Base-by-base conservation (phyloP, 1,139 yeast genomes). In the Yamadazyma pseudoaaseri region DNA sequence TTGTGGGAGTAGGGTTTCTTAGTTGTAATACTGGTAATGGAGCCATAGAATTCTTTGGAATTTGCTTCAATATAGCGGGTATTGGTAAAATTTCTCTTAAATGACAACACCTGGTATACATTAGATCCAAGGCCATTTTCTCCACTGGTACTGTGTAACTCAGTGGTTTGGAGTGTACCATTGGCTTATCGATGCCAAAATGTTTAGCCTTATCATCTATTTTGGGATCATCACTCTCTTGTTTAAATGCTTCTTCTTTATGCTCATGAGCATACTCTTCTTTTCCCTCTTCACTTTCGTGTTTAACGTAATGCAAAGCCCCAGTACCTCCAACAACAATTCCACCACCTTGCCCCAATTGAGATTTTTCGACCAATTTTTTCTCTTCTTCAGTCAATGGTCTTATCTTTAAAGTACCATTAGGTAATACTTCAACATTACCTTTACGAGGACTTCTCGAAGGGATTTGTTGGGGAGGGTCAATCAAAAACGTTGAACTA, bases 251-350 rank as follows among this genome's bases (percentile, higher is more conserved):
- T 25, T 39, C 44, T 13, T 39, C 41, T 6, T 43, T 38, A 7
- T 41, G 27, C 17, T 15, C 48, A n/a, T 29, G 31, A 3, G 29
- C n/a, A 20, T 31, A 32, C 5, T 30, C 38, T 8, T 31, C 31
- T n/a, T 32, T 31, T 7, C n/a, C 12, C 4, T 29, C 33, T 7
- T 38, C 44, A 4, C 35, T 42, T 11, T 51, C 51, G 12, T 57
- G 50, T 20, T 51, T 53, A 11, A 52, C 35, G 39, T 66, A 51
- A 29, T 73, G 76, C 34, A 81, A 58, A 27, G 83, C 79, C 0
- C 86, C 87, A 4, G 85, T 67, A 1, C 94, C 94, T 20, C 94
- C 94, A 23, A 84, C 90, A 3, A 83, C 87, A 14, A 83, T 67
- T 12, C 92, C 92, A n/a, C 82, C 79, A 16, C 82, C 81, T 15